Evolutionary conservation across 139 green algal genomes (phyloP).

Genomic region (Axilococcus clingmanii): DNA sequence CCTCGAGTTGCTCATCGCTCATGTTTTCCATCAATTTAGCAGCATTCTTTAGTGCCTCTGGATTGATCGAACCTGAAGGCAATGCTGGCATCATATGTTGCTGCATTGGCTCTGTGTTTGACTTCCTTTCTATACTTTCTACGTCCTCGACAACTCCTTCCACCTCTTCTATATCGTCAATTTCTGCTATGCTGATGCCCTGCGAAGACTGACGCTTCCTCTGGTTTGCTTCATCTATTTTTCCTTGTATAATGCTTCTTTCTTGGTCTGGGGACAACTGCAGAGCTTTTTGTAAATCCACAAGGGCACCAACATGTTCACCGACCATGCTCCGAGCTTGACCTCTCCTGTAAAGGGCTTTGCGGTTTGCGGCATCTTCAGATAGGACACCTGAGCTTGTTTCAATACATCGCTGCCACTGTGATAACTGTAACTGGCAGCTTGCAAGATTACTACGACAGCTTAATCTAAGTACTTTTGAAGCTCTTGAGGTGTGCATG

Average conservation of each 20-base stretch:
- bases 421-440: conserved; percentile 24
- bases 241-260: conserved; percentile 12
- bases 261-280: conserved; percentile 17
- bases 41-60: conserved; percentile 9
- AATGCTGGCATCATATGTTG: neutral
- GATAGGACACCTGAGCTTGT: conserved; percentile 19
- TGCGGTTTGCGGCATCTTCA: conserved; percentile 21
- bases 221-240: conserved; percentile 18
- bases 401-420: conserved; percentile 9
- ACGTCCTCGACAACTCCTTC: neutral
- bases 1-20: conserved; percentile 21
- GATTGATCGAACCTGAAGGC: neutral
- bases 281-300: conserved; percentile 18
- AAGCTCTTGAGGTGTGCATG: conserved; percentile 1
- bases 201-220: conserved; percentile 1
- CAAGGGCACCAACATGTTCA: neutral
- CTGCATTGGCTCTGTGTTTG: neutral
- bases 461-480: conserved; percentile 5
- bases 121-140: neutral
- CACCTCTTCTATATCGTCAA: conserved; percentile 4
- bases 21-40: conserved; percentile 27
- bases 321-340: conserved; percentile 4
- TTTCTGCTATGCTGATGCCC: neutral
- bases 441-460: conserved; percentile 31
- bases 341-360: conserved; percentile 34